Percentiles rank a stretch among this genome's conserved stretches.
Conservation (phyloP, 108 stramenopile genomes). For the Pelagomonas calceolata region DNA sequence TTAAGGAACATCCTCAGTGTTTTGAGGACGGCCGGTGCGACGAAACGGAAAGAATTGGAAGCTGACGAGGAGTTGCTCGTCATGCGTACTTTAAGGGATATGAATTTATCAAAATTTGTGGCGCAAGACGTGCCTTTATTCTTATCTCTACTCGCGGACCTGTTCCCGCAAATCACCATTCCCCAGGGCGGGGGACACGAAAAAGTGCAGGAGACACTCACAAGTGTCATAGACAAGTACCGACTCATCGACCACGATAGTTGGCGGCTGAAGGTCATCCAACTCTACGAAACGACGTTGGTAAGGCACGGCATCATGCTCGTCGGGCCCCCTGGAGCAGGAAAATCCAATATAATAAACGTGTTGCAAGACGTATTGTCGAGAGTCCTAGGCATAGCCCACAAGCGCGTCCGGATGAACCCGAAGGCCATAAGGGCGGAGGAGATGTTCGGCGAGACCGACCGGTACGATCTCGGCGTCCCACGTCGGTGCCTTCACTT, state of each 20-base stretch:
- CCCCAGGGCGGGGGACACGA: slow-evolving; percentile 1
- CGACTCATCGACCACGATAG: slow-evolving; percentile 29
- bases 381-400: slow-evolving; percentile 19
- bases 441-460: slow-evolving; percentile 53
- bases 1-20: slow-evolving; percentile 50
- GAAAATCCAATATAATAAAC: slow-evolving; percentile 39
- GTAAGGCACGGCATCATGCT: slow-evolving; percentile 57
- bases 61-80: slow-evolving; percentile 35
- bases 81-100: slow-evolving; percentile 45
- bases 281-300: slow-evolving; percentile 51
- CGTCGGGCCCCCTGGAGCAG: slow-evolving; percentile 45
- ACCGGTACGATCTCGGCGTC: no score
- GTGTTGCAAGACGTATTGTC: slow-evolving; percentile 25
- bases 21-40: slow-evolving; percentile 46
- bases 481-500: no score
- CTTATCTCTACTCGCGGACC: slow-evolving; percentile 38
- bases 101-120: slow-evolving; percentile 52
- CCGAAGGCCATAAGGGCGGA: slow-evolving; percentile 50
- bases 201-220: slow-evolving; percentile 20
- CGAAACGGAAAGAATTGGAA: slow-evolving; percentile 39
- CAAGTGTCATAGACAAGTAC: slow-evolving; percentile 12
- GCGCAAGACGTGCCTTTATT: slow-evolving; percentile 55
- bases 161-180: slow-evolving; percentile 29
- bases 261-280: slow-evolving; percentile 46
- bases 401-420: slow-evolving; percentile 48